Base-by-base conservation (phyloP, 2,329 filamentous ascomycete genomes). In the Davidsoniella virescens region DNA sequence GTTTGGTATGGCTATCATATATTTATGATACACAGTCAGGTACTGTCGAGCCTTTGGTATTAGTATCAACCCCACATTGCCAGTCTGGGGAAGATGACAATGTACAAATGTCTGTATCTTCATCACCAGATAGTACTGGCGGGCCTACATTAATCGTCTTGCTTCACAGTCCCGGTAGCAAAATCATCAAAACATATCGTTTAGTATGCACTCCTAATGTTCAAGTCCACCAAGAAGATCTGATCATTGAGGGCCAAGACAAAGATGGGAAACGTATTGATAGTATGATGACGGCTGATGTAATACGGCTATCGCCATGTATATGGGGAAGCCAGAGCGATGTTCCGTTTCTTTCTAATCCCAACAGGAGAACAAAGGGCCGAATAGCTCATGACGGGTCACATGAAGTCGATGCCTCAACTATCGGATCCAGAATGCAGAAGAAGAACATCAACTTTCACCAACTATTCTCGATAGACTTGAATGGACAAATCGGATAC, bases 401-500 rank as follows among this genome's bases (percentile, higher is more conserved):
- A 38, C 9, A 17, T 47, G 12, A 23, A 16, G 3, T 18, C 10
- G 29, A 36, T 18, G 7, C 14, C 10, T 26, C 17, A 40, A n/a
- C 44, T 8, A 45, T 14, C 2, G 64, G 64, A 12, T 56, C 56
- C 16, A 49, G 56, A 10, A 67, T 70, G 47, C 52, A 59, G 8
- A 55, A 61, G 3, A 54, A 62, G 20, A 60, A 60, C 3, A 57
- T 68, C 2, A 61, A 62, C 17, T 72, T 74, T 55, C 73, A 68
- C 49, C 71, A 76, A 53, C 54, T 72, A 12, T 66, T 64, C 48
- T 60, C 64, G 9, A 55, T 76, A 2, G 64, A 59, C 4, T 59
- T 62, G 20, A 62, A 73, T 51, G 60, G 73, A 38, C 63, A 65
- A 38, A 54, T 77, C 14, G 59, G 61, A 36, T 69, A 67, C 47